Conservation (phyloP, 2,329 filamentous ascomycete species). For the Microcera coccophila region DNA sequence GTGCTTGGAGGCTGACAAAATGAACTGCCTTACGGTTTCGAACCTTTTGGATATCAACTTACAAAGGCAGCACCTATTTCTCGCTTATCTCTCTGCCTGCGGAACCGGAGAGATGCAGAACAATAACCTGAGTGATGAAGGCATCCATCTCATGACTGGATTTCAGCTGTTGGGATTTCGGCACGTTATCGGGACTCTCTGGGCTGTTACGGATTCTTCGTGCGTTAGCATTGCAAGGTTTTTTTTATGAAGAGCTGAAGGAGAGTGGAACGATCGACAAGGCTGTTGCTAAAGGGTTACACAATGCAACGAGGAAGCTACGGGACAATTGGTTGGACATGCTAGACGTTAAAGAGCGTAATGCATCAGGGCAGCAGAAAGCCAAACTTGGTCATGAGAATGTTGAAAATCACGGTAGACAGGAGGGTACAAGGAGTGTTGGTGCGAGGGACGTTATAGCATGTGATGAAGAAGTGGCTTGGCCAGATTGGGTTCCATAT, state of each 20-base stretch:
- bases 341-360: not conserved
- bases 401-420: too few species aligned
- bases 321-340: not conserved
- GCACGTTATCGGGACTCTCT: not conserved
- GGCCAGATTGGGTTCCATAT: not conserved
- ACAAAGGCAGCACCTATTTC: not conserved
- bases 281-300: not conserved
- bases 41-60: not conserved
- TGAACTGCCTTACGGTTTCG: not conserved
- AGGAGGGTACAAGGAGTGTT: too few species aligned
- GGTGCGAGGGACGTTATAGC: too few species aligned
- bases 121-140: not conserved
- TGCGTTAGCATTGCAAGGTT: not conserved
- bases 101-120: not conserved
- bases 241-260: not conserved
- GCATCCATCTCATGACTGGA: not conserved
- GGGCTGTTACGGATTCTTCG: not conserved
- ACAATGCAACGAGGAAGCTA: not conserved
- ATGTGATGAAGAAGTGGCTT: not conserved
- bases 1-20: not conserved
- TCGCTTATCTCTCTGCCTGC: not conserved
- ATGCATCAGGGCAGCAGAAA: not conserved
- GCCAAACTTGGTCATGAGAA: not conserved
- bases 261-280: not conserved
- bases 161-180: not conserved